Evolutionary conservation across 495 filamentous ascomycete species (phyloP).

Genomic region (Neurospora cerealis): DNA sequence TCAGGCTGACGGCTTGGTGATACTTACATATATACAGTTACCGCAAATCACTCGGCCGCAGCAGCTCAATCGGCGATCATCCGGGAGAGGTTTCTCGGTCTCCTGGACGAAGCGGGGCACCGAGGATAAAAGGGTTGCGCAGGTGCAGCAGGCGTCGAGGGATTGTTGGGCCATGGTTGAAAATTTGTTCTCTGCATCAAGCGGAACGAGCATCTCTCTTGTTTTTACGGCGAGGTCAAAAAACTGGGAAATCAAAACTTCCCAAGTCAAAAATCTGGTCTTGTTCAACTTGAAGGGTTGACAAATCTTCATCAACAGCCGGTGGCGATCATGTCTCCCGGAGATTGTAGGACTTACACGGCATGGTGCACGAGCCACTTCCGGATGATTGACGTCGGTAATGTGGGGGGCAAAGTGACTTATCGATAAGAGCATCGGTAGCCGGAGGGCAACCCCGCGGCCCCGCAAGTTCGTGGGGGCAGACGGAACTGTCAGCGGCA

Average conservation of each 20-base stretch:
- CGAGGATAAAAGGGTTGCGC: slow-evolving; percentile 46
- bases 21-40: slow-evolving; percentile 49
- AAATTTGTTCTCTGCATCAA: background rate
- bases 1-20: background rate
- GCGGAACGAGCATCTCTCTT: background rate
- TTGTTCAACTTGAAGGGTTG: background rate
- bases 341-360: background rate
- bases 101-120: slow-evolving; percentile 30
- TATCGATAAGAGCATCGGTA: background rate
- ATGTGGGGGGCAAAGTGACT: background rate
- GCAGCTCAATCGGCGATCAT: slow-evolving; percentile 47
- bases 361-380: background rate
- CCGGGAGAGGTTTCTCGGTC: slow-evolving; percentile 44
- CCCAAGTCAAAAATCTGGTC: background rate
- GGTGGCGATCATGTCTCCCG: background rate
- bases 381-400: background rate
- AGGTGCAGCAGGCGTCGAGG: slow-evolving; percentile 53
- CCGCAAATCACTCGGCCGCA: slow-evolving; percentile 60
- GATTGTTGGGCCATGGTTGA: background rate
- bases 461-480: background rate
- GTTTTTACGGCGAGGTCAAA: background rate
- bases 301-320: background rate
- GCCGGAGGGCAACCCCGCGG: background rate
- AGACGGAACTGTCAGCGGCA: background rate
- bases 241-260: background rate